A percentile compares a stretch with the other conserved stretches of the same genome.
Conservation (phyloP, 2,329 filamentous ascomycete species). For the Sclerotinia subarctica region DNA sequence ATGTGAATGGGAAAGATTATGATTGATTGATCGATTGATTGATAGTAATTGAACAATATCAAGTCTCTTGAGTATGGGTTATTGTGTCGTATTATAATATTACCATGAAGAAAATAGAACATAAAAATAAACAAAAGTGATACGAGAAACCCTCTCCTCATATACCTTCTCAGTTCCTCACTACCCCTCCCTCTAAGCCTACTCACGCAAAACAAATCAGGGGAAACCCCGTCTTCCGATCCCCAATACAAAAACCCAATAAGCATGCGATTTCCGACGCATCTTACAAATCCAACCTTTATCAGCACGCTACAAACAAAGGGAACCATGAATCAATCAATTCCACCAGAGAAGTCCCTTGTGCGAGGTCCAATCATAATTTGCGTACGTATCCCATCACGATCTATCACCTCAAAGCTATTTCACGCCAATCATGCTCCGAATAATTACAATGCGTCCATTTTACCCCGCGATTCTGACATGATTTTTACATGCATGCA, state of each 20-base stretch:
- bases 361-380: background rate
- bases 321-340: background rate
- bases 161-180: background rate
- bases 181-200: background rate
- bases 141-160: background rate
- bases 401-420: background rate
- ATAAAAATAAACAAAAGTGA: fast-evolving
- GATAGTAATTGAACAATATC: background rate
- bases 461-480: slow-evolving; percentile 5
- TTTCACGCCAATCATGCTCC: background rate
- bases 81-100: background rate
- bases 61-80: no score
- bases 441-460: background rate
- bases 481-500: background rate
- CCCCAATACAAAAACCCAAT: background rate
- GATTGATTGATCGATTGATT: no score
- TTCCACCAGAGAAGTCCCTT: background rate
- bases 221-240: background rate
- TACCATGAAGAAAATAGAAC: no score
- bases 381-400: background rate
- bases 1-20: background rate
- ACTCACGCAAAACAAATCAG: background rate
- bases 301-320: background rate
- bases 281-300: slow-evolving; percentile 3
- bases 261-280: background rate